Evolutionary conservation across 768 basidiomycete genomes (phyloP).

Genomic region (Pulveroboletus sp.): DNA sequence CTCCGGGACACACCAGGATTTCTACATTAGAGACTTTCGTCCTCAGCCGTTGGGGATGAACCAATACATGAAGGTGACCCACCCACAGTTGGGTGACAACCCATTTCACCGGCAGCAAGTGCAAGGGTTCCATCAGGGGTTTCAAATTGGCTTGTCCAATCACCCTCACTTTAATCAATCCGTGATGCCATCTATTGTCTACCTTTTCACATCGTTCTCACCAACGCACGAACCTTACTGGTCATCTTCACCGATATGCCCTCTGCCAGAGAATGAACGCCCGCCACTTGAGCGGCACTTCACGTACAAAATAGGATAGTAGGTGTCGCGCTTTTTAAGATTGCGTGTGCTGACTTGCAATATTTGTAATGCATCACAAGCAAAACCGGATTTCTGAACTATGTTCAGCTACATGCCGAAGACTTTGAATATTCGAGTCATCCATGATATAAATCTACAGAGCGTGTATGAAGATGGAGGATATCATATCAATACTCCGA

Average conservation of each 20-base stretch:
- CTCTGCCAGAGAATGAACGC: constrained; percentile 15
- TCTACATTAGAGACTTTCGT: constrained; percentile 36
- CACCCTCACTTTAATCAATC: constrained; percentile 21
- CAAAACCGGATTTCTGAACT: constrained; percentile 36
- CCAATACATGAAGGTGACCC: constrained; percentile 1
- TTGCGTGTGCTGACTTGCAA: neutral
- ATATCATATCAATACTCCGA: neutral
- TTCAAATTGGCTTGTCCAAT: constrained; percentile 10
- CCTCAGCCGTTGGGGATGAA: constrained; percentile 15
- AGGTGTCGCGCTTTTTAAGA: constrained; percentile 6
- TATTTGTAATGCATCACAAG: constrained; percentile 14
- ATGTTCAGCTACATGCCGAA: constrained; percentile 37
- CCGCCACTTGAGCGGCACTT: constrained; percentile 27
- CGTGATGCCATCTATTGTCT: constrained; percentile 37
- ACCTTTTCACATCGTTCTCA: constrained; percentile 39
- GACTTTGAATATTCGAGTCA: constrained; percentile 27
- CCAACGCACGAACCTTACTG: constrained; percentile 36
- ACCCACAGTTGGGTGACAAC: constrained; percentile 6
- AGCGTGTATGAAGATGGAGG: neutral
- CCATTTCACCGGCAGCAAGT: constrained; percentile 12
- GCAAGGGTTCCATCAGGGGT: constrained; percentile 15
- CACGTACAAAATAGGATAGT: constrained; percentile 30
- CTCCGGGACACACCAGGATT: constrained; percentile 39
- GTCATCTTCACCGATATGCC: constrained; percentile 33
- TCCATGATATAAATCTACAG: neutral